Conservation (phyloP, 805 yeast species). For the Millerozyma acaciae region DNA sequence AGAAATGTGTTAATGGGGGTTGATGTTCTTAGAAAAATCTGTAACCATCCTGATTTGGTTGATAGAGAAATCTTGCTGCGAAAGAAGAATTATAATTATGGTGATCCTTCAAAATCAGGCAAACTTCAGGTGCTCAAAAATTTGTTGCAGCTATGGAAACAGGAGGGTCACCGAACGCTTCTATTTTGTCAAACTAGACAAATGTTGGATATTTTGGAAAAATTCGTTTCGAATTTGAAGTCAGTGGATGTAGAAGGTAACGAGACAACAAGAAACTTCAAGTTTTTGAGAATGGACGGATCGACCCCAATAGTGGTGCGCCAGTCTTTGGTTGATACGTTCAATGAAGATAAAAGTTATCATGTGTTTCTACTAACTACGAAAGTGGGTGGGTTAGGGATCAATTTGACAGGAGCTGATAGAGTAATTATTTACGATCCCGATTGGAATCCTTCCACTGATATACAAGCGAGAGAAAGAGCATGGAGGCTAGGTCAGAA, state of each 20-base stretch:
- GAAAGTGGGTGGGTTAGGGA: constrained; percentile 94
- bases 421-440: constrained; percentile 94
- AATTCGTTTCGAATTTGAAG: constrained; percentile 47
- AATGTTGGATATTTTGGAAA: constrained; percentile 85
- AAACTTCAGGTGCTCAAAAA: constrained; percentile 86
- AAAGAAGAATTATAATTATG: constrained; percentile 42
- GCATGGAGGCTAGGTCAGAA: constrained; percentile 98
- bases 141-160: constrained; percentile 69
- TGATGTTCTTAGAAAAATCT: constrained; percentile 83
- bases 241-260: constrained; percentile 12
- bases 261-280: constrained; percentile 20
- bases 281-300: constrained; percentile 89
- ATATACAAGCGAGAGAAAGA: constrained; percentile 91
- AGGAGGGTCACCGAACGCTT: constrained; percentile 72
- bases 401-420: constrained; percentile 91
- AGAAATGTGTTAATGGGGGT: constrained; percentile 85
- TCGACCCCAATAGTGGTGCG: constrained; percentile 74
- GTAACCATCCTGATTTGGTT: constrained; percentile 92
- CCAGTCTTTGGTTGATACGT: constrained; percentile 76
- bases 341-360: constrained; percentile 58
- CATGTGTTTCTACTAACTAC: constrained; percentile 82
- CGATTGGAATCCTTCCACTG: constrained; percentile 98
- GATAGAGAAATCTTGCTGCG: constrained; percentile 36
- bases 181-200: constrained; percentile 92
- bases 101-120: constrained; percentile 67